Evolutionary conservation across 1,139 yeast species (phyloP).

Genomic region (Suhomyces bribrorum): DNA sequence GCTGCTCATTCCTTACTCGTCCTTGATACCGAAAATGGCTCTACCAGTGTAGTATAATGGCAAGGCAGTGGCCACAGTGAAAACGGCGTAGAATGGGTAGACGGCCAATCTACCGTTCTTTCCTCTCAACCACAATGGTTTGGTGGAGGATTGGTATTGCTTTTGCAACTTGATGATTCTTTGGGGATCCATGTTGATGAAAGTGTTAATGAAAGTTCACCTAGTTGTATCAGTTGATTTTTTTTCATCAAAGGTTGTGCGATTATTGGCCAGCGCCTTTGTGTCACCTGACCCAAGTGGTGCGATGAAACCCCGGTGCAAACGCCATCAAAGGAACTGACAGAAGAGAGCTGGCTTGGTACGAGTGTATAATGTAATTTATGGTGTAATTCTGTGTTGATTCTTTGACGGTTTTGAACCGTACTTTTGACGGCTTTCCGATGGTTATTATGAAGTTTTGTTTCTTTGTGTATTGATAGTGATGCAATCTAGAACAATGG

Average conservation of each 20-base stretch:
- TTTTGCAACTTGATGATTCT: constrained; percentile 76
- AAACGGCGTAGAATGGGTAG: constrained; percentile 88
- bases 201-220: constrained; percentile 1
- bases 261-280: constrained; percentile 9
- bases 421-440: no score
- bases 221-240: constrained; percentile 22
- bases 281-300: constrained; percentile 1
- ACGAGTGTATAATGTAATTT: no score
- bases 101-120: constrained; percentile 75
- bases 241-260: constrained; percentile 12
- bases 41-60: constrained; percentile 79
- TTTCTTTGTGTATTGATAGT: no score
- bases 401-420: no score
- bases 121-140: constrained; percentile 76
- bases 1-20: constrained; percentile 23
- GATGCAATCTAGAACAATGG: no score
- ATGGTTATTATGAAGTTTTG: no score
- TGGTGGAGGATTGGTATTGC: constrained; percentile 67
- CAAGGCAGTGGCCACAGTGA: constrained; percentile 68
- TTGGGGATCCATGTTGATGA: constrained; percentile 51
- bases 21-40: constrained; percentile 74
- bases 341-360: background rate
- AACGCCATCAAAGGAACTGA: no score
- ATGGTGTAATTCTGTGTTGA: no score
- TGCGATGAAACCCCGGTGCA: background rate